A percentile compares a stretch with the other conserved stretches of the same genome.
phyloP scores from a whole-genome alignment of 148 eudicot genomes.

The Amaranthus cruentus region DNA sequence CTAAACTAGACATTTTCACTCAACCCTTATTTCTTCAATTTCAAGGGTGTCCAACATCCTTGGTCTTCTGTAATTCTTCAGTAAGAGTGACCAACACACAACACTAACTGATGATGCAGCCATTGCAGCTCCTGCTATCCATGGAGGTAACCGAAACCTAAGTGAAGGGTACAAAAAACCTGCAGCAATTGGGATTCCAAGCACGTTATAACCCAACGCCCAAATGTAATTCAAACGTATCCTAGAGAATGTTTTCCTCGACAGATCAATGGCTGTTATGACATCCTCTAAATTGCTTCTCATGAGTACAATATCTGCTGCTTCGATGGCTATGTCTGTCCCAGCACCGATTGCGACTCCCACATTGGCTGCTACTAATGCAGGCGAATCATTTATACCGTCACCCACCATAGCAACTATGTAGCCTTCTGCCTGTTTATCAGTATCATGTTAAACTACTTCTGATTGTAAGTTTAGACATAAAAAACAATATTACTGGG shows the following conservation, averaged over 20 bases:
- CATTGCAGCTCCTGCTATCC: slow-evolving; percentile 99
- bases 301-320: slow-evolving; percentile 94
- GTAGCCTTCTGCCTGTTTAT: slow-evolving; percentile 59
- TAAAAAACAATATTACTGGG: too few relatives aligned
- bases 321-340: slow-evolving; percentile 96
- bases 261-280: slow-evolving; percentile 87
- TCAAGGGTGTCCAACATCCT: slow-evolving; percentile 51
- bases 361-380: slow-evolving; percentile 91
- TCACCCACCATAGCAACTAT: slow-evolving; percentile 97
- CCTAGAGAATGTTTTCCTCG: slow-evolving; percentile 76
- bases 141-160: slow-evolving; percentile 80
- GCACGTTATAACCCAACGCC: slow-evolving; percentile 87
- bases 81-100: slow-evolving; percentile 87
- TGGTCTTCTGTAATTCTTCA: slow-evolving; percentile 78
- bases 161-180: slow-evolving; percentile 71
- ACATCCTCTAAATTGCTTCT: slow-evolving; percentile 86
- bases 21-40: slow-evolving; percentile 46
- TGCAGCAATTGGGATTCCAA: slow-evolving; percentile 87
- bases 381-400: slow-evolving; percentile 96
- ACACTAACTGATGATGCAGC: slow-evolving; percentile 98
- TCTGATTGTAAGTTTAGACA: too few relatives aligned
- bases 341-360: slow-evolving; percentile 99
- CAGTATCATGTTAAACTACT: neutral
- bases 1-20: slow-evolving; percentile 21
- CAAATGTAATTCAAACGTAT: slow-evolving; percentile 85